phyloP scores from a whole-genome alignment of 192 early-diverging fungal genomes.

The Coemansia sp. region DNA sequence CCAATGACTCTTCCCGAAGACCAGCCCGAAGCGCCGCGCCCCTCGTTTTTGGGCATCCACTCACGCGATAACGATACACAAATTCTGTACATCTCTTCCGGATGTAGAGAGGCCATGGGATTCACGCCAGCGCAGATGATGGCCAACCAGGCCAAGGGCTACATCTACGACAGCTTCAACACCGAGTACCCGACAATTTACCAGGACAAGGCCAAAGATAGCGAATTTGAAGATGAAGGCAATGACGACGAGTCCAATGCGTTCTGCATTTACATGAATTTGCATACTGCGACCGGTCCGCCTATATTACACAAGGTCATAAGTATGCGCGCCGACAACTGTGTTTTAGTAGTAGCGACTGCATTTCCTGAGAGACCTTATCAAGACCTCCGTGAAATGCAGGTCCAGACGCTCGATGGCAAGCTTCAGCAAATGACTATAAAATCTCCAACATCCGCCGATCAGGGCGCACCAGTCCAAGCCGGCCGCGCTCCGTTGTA shows the following conservation, averaged over 20 bases:
- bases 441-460: neutral
- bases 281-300: conserved; percentile 16
- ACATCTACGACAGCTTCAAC: conserved; percentile 36
- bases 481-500: conserved; percentile 30
- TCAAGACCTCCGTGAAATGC: conserved; percentile 22
- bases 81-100: conserved; percentile 49
- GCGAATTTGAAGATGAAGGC: conserved; percentile 12
- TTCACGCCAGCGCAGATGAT: conserved; percentile 37
- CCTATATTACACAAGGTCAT: conserved; percentile 31
- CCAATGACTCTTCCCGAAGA: conserved; percentile 1
- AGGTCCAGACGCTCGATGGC: conserved; percentile 51
- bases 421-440: conserved; percentile 22
- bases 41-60: conserved; percentile 43
- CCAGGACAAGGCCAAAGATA: conserved; percentile 13
- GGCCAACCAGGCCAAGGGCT: conserved; percentile 23
- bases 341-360: conserved; percentile 23
- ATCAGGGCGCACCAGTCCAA: neutral
- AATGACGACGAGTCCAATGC: conserved; percentile 44
- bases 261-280: conserved; percentile 45
- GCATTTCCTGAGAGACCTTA: conserved; percentile 46
- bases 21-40: conserved; percentile 6
- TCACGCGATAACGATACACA: conserved; percentile 32
- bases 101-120: conserved; percentile 34
- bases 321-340: conserved; percentile 45
- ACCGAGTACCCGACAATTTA: conserved; percentile 29